These are phyloP conservation scores for Colletotrichum acutatum DNA, from an alignment of 2,329 filamentous ascomycete genomes.

Conservation along the genomic window DNA sequence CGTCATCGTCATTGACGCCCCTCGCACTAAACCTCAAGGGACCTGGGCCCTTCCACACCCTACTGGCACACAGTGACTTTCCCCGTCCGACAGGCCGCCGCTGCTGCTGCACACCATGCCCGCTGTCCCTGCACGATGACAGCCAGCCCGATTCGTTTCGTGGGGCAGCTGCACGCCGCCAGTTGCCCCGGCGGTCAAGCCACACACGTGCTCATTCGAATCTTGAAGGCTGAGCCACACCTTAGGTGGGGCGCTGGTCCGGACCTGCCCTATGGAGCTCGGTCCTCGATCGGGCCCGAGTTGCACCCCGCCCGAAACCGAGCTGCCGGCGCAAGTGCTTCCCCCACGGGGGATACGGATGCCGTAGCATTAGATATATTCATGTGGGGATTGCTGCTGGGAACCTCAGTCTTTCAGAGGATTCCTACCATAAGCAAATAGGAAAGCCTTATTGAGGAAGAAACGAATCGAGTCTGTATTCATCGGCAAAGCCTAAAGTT, in stretches of 20 bases:
- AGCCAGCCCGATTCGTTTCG: background rate
- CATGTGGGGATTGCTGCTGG: background rate
- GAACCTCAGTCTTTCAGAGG: no score
- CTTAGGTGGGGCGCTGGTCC: background rate
- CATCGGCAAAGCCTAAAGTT: background rate
- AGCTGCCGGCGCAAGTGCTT: background rate
- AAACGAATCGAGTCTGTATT: background rate
- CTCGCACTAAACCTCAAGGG: constrained; percentile 8
- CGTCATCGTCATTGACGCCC: constrained; percentile 23
- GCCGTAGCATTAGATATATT: background rate
- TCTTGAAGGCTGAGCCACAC: background rate
- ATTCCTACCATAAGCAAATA: no score
- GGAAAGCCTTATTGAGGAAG: background rate
- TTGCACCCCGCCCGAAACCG: constrained; percentile 10
- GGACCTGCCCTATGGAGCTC: background rate
- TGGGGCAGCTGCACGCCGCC: background rate
- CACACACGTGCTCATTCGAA: background rate
- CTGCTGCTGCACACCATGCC: background rate
- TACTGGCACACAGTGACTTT: background rate
- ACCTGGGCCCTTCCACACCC: background rate
- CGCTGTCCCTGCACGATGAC: background rate
- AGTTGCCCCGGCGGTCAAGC: background rate
- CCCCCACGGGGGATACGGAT: background rate
- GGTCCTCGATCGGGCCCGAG: constrained; percentile 9
- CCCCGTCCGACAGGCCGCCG: background rate